Conservation (phyloP, 257 asterid species). For the Leptodermis oblonga region DNA sequence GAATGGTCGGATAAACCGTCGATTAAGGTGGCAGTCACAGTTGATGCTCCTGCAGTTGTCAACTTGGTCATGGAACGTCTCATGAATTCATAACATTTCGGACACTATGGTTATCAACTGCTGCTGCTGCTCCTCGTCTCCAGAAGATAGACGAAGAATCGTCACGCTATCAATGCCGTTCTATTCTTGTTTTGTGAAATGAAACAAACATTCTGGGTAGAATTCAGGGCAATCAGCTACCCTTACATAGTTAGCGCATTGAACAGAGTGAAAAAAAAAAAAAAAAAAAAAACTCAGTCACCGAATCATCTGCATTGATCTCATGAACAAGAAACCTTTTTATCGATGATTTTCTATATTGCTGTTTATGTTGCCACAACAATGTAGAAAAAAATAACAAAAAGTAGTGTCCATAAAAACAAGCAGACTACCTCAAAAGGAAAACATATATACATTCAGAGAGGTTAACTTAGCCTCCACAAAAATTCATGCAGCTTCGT, state of each 20-base stretch:
- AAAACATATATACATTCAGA: too few species aligned
- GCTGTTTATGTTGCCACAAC: background rate
- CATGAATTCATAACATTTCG: constrained; percentile 37
- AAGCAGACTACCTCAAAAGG: too few species aligned
- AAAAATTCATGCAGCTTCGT: constrained; percentile 5
- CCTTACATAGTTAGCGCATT: too few species aligned
- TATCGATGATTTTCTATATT: too few species aligned
- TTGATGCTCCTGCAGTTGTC: constrained; percentile 74
- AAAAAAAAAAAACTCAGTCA: too few species aligned
- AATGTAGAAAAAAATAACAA: background rate
- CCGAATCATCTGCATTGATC: too few species aligned
- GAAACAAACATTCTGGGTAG: background rate
- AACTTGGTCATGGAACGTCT: constrained; percentile 86
- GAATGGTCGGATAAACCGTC: constrained; percentile 82
- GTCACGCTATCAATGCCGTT: too few species aligned
- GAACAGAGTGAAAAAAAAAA: too few species aligned
- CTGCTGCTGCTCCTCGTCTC: too few species aligned
- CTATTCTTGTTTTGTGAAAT: background rate
- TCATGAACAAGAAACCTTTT: too few species aligned
- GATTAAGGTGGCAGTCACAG: constrained; percentile 92
- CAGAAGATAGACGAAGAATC: background rate
- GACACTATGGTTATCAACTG: background rate
- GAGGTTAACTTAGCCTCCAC: constrained; percentile 1
- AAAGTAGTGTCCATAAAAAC: too few species aligned
- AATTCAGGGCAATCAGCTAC: too few species aligned